Evolutionary conservation across 208 protist genomes (phyloP), one percentile per base, ranked within the genome.

Genomic region (Trypanosoma rangeli): DNA sequence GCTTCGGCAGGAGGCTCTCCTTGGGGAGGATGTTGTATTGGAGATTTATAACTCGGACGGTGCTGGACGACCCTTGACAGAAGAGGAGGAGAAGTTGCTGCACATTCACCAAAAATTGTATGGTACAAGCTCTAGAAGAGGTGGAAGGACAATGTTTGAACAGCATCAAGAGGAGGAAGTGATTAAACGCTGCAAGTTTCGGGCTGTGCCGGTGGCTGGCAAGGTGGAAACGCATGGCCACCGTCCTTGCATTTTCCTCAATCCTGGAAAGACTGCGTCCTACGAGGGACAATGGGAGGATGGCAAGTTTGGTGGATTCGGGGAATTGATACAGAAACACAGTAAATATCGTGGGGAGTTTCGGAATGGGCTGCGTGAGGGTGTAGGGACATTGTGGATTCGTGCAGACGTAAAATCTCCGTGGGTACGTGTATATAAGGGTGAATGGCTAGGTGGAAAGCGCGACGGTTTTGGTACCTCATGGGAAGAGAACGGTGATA

Each of bases 281-380:
- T 97, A 97, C 76, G 86, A 95, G 56, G 92, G 92, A 26, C 89
- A 97, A 74, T 97, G 92, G 90, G 83, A 85, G 26, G 78, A 86
- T 68, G 86, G 85, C 9, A 57, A 87, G 31, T 93, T 93, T 66
- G 90, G 92, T 33, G 92, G 92, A 39, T 95, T 86, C 42, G 92
- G 92, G 20, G 89, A 93, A 71, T 86, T 94, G 62, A 70, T 95
- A 35, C 78, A 87, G 67, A 66, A 76, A 31, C 84, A 79, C 59
- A 87, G 78, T 62, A 93, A 89, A 75, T 97, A 95, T 80, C 67
- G 76, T 48, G 92, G 92, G 39, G 89, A 94, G 68, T 97, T 94
- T 68, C 83, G 84, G 20, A 63, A 69, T 39, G 90, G 90, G 39
- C 64, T 80, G 70, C 83, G 89, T 5, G 90, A 97, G 37, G 90